Conservation (phyloP, 2,329 filamentous ascomycete genomes). For the Rhytidhysteron rufulum region DNA sequence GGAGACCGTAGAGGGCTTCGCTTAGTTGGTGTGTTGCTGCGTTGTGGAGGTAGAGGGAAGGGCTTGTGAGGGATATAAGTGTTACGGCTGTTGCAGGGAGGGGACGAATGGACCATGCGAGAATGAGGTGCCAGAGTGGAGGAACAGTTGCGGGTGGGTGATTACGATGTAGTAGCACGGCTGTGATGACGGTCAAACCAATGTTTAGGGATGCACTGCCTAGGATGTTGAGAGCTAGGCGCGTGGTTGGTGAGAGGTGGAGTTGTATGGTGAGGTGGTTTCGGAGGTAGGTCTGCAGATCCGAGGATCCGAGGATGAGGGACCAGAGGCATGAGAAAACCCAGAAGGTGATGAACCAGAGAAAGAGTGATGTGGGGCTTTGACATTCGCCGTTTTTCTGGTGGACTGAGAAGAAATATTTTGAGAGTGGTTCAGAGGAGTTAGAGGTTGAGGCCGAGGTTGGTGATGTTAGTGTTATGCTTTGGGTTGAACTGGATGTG, state of each 20-base stretch:
- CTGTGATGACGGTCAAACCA: slow-evolving; percentile 1
- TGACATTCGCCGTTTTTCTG: slow-evolving; percentile 2
- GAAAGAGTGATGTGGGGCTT: background rate
- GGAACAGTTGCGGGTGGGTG: background rate
- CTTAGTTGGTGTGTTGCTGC: slow-evolving; percentile 1
- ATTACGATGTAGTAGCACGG: background rate
- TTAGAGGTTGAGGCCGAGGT: background rate
- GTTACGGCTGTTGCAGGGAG: slow-evolving; percentile 3
- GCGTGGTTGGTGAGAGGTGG: background rate
- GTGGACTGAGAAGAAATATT: slow-evolving; percentile 1
- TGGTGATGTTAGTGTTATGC: background rate
- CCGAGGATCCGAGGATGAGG: slow-evolving; percentile 1
- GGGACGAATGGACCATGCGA: slow-evolving; percentile 1
- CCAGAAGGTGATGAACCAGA: slow-evolving; percentile 2
- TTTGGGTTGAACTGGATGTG: too few relatives aligned
- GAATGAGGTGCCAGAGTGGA: background rate
- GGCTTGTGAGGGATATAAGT: background rate
- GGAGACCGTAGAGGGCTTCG: slow-evolving; percentile 1
- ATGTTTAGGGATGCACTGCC: background rate
- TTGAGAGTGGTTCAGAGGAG: background rate
- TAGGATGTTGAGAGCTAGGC: background rate
- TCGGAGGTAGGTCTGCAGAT: background rate
- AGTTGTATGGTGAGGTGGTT: background rate
- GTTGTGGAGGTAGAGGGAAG: background rate
- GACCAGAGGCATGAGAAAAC: background rate